Conservation (phyloP, 805 yeast genomes). For the Sungouiozyma intestinalis region DNA sequence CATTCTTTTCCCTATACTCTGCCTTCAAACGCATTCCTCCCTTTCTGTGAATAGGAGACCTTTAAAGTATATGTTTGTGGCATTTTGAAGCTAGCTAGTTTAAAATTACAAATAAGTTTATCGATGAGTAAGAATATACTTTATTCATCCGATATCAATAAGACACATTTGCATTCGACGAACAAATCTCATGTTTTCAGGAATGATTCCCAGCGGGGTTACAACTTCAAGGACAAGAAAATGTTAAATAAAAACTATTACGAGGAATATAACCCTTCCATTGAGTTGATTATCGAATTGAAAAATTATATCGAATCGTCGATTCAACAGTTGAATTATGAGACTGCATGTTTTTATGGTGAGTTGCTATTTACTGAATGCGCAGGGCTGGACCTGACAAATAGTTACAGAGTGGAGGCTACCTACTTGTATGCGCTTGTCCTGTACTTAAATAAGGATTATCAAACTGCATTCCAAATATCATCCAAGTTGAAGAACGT, state of each 20-base stretch:
- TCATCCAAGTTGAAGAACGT: conserved; percentile 27
- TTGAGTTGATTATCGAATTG: conserved; percentile 4
- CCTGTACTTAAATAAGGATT: conserved; percentile 46
- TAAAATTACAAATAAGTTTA: too few relatives aligned
- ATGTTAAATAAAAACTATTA: not conserved
- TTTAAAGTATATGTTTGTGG: not conserved
- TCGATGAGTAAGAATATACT: not conserved
- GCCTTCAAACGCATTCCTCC: too few relatives aligned
- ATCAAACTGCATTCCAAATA: conserved; percentile 50
- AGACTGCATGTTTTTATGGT: conserved; percentile 76
- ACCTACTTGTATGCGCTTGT: conserved; percentile 62
- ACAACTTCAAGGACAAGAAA: not conserved
- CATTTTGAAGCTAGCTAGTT: too few relatives aligned
- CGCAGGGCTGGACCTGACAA: conserved; percentile 4
- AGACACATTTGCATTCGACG: not conserved
- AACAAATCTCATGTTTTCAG: not conserved
- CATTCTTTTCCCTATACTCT: too few relatives aligned
- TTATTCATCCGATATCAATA: not conserved
- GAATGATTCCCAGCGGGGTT: not conserved
- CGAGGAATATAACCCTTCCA: conserved; percentile 1
- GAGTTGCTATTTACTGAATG: conserved; percentile 67
- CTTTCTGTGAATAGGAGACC: too few relatives aligned
- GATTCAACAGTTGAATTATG: conserved; percentile 20
- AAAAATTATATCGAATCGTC: conserved; percentile 14
- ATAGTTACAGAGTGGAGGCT: conserved; percentile 40